A percentile compares a stretch with the other conserved stretches of the same genome.
These are phyloP conservation scores for Acacia confusa DNA, from an alignment of 306 rosid genomes.

Conservation along the genomic window DNA sequence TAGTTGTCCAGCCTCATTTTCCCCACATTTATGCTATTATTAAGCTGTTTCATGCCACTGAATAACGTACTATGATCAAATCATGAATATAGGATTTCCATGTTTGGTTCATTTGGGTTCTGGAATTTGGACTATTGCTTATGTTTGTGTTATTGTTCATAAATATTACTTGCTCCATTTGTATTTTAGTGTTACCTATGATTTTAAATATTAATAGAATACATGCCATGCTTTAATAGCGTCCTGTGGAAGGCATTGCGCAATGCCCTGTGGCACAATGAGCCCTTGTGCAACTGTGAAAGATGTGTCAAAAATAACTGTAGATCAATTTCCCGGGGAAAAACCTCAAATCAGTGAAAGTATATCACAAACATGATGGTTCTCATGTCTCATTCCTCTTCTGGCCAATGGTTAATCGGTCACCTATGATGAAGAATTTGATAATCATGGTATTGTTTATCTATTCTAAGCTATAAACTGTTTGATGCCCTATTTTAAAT, in stretches of 20 bases:
- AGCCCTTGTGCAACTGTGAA: neutral
- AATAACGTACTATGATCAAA: neutral
- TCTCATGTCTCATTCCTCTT: neutral
- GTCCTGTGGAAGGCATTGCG: neutral
- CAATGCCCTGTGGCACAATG: neutral
- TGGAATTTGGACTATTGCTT: neutral
- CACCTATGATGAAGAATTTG: constrained; percentile 1
- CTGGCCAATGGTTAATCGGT: constrained; percentile 11
- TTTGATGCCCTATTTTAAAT: constrained; percentile 36
- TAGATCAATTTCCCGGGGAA: no score
- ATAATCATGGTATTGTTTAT: neutral
- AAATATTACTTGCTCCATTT: neutral
- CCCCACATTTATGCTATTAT: neutral
- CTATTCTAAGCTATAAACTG: neutral
- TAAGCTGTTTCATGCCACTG: neutral
- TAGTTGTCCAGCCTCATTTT: neutral
- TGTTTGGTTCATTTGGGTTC: neutral
- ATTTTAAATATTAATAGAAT: neutral
- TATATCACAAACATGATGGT: no score
- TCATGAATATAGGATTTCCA: neutral
- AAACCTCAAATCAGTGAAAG: no score
- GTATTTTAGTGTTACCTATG: neutral
- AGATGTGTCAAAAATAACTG: neutral
- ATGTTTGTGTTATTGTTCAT: neutral
- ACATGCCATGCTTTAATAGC: neutral